These are phyloP conservation scores for Nematocida homosporus DNA, from an alignment of 371 early-diverging fungal genomes.

Conservation along the genomic window DNA sequence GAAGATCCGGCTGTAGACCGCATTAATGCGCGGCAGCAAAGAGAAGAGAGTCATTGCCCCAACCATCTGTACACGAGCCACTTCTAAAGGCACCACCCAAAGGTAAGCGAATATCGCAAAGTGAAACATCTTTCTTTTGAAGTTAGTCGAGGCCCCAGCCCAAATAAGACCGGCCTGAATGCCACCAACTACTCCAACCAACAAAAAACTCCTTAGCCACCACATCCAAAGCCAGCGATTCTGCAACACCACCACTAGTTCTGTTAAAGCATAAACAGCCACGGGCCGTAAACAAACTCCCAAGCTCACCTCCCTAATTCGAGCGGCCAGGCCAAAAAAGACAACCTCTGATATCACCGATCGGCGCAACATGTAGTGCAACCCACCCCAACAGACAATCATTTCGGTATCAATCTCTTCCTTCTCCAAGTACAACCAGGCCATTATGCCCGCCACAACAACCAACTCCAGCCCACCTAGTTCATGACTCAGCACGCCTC, in stretches of 20 bases:
- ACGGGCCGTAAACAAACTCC: not conserved
- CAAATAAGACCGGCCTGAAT: slow-evolving; percentile 3
- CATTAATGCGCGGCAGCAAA: not conserved
- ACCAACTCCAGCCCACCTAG: not conserved
- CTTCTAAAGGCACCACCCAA: not conserved
- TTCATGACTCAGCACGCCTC: too few relatives aligned
- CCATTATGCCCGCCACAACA: not conserved
- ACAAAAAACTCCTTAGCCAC: slow-evolving; percentile 2
- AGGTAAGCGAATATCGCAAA: slow-evolving; percentile 18
- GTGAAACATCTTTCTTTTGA: slow-evolving; percentile 40
- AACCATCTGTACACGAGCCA: slow-evolving; percentile 7
- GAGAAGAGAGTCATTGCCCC: not conserved
- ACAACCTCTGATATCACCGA: not conserved
- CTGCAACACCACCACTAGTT: not conserved
- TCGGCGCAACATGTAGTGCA: not conserved
- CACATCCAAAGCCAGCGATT: not conserved
- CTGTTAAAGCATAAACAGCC: not conserved
- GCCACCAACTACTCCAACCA: not conserved
- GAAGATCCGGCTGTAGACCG: not conserved
- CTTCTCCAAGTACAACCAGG: not conserved
- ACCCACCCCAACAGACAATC: not conserved
- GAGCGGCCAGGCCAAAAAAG: not conserved
- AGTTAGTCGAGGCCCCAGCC: not conserved
- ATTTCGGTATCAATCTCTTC: not conserved
- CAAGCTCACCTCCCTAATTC: not conserved